phyloP scores from a whole-genome alignment of 495 filamentous ascomycete genomes.

The Penicillium pancosmium region DNA sequence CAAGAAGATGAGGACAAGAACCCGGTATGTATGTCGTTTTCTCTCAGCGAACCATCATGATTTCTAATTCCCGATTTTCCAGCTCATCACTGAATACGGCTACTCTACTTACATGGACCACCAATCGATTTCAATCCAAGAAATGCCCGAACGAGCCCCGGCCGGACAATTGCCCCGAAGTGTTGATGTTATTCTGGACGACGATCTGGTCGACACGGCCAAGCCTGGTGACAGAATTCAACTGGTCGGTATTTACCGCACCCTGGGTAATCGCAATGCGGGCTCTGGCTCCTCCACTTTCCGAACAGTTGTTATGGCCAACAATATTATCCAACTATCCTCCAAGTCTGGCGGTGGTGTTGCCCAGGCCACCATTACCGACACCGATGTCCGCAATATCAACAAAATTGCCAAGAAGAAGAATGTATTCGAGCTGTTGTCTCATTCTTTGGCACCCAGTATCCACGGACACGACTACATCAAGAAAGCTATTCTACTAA shows the following conservation, averaged over 20 bases:
- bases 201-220: conserved; percentile 91
- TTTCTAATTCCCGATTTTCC: background rate
- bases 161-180: conserved; percentile 94
- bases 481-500: conserved; percentile 95
- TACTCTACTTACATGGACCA: conserved; percentile 96
- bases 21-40: conserved; percentile 46
- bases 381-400: conserved; percentile 97
- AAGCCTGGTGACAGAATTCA: conserved; percentile 98
- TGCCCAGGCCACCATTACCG: conserved; percentile 90
- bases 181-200: conserved; percentile 97
- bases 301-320: conserved; percentile 89
- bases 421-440: conserved; percentile 88
- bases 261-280: conserved; percentile 91
- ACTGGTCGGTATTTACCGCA: conserved; percentile 90
- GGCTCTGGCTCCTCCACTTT: conserved; percentile 85
- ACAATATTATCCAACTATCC: conserved; percentile 92
- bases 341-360: conserved; percentile 96
- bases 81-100: conserved; percentile 92
- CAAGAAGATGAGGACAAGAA: conserved; percentile 88
- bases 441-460: conserved; percentile 96
- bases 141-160: conserved; percentile 97
- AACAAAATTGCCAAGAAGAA: conserved; percentile 97
- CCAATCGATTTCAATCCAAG: conserved; percentile 97
- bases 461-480: conserved; percentile 98
- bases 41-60: background rate